A percentile compares a stretch with the other conserved stretches of the same genome.
Evolutionary conservation across 306 rosid genomes (phyloP).

Genomic region (Castanea mollissima): DNA sequence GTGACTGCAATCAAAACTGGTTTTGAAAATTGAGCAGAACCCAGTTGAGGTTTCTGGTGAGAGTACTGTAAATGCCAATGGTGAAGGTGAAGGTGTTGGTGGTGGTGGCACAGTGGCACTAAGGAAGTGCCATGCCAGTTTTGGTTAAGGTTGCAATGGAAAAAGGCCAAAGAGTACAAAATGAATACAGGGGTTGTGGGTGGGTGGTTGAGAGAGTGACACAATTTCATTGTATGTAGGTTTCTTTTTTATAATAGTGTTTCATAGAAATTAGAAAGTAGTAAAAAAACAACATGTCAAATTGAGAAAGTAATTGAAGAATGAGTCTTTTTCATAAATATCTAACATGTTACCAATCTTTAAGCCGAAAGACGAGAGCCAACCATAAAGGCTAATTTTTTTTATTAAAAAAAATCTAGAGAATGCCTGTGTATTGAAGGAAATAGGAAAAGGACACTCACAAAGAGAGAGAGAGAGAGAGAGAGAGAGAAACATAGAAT

Average conservation of each 20-base stretch:
- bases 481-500: background rate
- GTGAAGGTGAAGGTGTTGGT: conserved; percentile 8
- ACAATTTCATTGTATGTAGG: conserved; percentile 9
- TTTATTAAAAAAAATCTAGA: too few relatives aligned
- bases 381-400: too few relatives aligned
- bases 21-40: conserved; percentile 26
- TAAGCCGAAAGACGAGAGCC: too few relatives aligned
- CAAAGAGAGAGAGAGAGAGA: background rate
- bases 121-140: conserved; percentile 37
- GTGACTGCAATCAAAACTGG: conserved; percentile 19
- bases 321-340: too few relatives aligned
- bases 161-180: conserved; percentile 53
- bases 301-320: too few relatives aligned
- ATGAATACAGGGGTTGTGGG: conserved; percentile 28
- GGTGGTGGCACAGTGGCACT: conserved; percentile 12
- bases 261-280: too few relatives aligned
- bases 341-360: too few relatives aligned
- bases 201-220: conserved; percentile 10
- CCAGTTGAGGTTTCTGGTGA: conserved; percentile 24
- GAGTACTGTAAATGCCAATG: conserved; percentile 9
- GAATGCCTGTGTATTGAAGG: too few relatives aligned
- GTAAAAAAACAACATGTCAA: too few relatives aligned
- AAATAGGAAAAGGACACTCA: too few relatives aligned
- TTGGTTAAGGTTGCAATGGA: conserved; percentile 56
- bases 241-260: too few relatives aligned